Percentiles rank a stretch among this genome's conserved stretches.
phyloP scores from a whole-genome alignment of 805 yeast species.

The Kazachstania viticola region DNA sequence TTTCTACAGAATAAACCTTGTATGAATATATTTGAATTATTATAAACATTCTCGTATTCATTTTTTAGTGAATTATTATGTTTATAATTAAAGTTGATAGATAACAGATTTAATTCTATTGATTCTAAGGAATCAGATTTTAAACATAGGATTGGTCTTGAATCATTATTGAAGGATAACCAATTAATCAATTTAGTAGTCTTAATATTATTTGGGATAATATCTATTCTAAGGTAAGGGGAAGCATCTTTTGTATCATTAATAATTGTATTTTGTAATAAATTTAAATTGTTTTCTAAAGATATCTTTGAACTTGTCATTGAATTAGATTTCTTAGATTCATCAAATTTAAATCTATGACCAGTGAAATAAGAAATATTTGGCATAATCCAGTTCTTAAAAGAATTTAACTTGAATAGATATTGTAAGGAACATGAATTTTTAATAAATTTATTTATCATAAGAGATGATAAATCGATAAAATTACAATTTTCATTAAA shows the following conservation, averaged over 20 bases:
- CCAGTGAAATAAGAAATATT: constrained; percentile 13
- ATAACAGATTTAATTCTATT: constrained; percentile 10
- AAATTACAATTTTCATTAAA: constrained; percentile 9
- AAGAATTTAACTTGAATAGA: constrained; percentile 16
- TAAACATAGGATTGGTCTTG: constrained; percentile 14
- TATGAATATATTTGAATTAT: constrained; percentile 18
- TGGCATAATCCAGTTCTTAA: constrained; percentile 18
- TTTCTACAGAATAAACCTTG: constrained; percentile 8
- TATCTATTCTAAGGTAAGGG: constrained; percentile 13
- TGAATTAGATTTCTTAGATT: constrained; percentile 8
- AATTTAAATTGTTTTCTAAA: constrained; percentile 8
- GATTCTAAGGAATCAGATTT: constrained; percentile 11
- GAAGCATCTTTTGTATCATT: constrained; percentile 17
- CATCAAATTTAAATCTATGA: constrained; percentile 17
- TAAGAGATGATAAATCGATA: constrained; percentile 11
- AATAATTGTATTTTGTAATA: constrained; percentile 10
- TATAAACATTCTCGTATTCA: too few relatives aligned
- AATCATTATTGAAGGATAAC: constrained; percentile 5
- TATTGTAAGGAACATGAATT: constrained; percentile 6
- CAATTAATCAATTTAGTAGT: constrained; percentile 15
- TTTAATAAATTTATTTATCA: constrained; percentile 8
- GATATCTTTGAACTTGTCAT: constrained; percentile 5
- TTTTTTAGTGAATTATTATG: too few relatives aligned
- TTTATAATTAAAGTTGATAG: constrained; percentile 4
- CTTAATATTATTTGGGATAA: constrained; percentile 16